Evolutionary conservation across 352 stramenopile genomes (phyloP).

Genomic region (Globisporangium acanthophoron): DNA sequence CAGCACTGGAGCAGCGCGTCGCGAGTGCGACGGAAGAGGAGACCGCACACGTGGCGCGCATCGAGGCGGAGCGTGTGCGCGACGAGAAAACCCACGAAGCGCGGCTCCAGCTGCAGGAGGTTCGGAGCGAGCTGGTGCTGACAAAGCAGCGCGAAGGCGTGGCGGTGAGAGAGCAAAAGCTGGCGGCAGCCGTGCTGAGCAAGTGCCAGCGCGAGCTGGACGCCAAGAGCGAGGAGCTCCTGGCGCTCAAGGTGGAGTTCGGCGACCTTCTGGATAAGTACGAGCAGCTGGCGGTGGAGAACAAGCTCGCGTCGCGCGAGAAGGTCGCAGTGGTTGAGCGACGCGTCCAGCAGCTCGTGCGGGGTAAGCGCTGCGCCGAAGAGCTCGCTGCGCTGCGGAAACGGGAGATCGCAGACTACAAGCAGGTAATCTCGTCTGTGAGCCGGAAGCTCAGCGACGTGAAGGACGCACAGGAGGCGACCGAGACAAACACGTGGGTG

Average conservation of each 20-base stretch:
- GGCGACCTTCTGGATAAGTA: constrained; percentile 55
- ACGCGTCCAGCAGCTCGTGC: constrained; percentile 30
- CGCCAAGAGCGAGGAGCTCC: constrained; percentile 34
- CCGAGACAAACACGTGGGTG: constrained; percentile 24
- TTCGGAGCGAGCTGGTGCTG: constrained; percentile 31
- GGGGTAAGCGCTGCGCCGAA: constrained; percentile 39
- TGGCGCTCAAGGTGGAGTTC: constrained; percentile 60
- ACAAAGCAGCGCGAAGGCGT: constrained; percentile 43
- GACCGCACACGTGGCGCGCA: constrained; percentile 22
- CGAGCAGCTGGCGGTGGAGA: constrained; percentile 27
- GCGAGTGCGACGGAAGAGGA: constrained; percentile 24
- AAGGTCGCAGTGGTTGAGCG: constrained; percentile 28
- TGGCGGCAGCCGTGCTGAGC: constrained; percentile 21
- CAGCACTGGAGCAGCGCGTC: constrained; percentile 33
- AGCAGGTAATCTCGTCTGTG: constrained; percentile 55
- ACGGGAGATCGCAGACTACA: constrained; percentile 52
- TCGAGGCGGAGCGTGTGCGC: constrained; percentile 30
- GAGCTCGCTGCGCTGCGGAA: constrained; percentile 45
- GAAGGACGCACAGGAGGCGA: constrained; percentile 24
- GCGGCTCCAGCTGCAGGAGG: constrained; percentile 35
- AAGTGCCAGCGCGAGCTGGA: constrained; percentile 36
- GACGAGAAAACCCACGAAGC: constrained; percentile 27
- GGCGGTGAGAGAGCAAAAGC: constrained; percentile 37
- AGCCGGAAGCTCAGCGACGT: constrained; percentile 57
- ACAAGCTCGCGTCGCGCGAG: constrained; percentile 35